Evolutionary conservation across 1,139 yeast genomes (phyloP).

Genomic region (Suhomyces maxii): DNA sequence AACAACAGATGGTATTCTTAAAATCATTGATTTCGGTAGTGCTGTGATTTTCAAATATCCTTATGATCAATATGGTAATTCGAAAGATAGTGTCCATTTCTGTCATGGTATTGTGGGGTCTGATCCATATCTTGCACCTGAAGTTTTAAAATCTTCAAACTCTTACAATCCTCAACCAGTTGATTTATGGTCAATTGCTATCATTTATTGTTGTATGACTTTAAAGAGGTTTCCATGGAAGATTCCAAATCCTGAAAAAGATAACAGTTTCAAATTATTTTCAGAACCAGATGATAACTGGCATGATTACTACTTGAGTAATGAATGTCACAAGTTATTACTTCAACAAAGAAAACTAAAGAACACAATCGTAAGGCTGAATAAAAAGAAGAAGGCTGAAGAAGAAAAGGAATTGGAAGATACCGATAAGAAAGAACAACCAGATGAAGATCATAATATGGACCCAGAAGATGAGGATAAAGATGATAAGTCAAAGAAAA

Average conservation of each 20-base stretch:
- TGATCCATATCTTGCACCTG: conserved; percentile 98
- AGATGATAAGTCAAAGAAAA: conserved; percentile 13
- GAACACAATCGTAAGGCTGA: conserved; percentile 44
- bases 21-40: conserved; percentile 93
- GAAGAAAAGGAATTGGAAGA: conserved; percentile 11
- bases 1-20: conserved; percentile 79
- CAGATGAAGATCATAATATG: conserved; percentile 2
- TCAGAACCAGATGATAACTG: conserved; percentile 57
- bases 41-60: conserved; percentile 95
- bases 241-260: conserved; percentile 78
- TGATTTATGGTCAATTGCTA: conserved; percentile 94
- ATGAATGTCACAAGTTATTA: conserved; percentile 49
- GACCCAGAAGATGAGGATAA: conserved; percentile 13
- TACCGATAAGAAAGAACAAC: conserved; percentile 6
- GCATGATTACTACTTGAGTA: conserved; percentile 53
- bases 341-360: conserved; percentile 48
- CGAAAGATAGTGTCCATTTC: conserved; percentile 61
- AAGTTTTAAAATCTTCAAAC: conserved; percentile 67
- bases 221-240: conserved; percentile 97
- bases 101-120: conserved; percentile 97
- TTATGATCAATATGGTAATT: conserved; percentile 55
- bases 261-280: conserved; percentile 70
- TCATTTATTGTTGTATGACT: conserved; percentile 94
- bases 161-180: conserved; percentile 91
- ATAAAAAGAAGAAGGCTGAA: conserved; percentile 37